Evolutionary conservation across 2,329 filamentous ascomycete genomes (phyloP).

Genomic region (Capronia coronata): DNA sequence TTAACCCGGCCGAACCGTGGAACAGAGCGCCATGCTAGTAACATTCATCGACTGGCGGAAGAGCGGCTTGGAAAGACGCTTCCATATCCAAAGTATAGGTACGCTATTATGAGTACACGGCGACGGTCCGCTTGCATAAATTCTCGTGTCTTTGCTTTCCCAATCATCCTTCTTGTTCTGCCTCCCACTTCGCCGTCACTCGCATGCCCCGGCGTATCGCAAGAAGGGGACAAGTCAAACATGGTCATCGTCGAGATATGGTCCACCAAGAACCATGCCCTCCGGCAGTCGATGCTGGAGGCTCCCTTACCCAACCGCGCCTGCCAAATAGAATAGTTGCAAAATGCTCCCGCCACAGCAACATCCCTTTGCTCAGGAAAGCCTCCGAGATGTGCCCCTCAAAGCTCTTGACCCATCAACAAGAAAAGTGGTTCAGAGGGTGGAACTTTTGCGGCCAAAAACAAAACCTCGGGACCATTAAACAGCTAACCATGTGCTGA

Average conservation of each 20-base stretch:
- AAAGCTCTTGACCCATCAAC: slow-evolving; percentile 6
- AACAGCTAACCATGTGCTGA: slow-evolving; percentile 10
- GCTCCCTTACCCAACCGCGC: slow-evolving; percentile 7
- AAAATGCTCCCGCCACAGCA: slow-evolving; percentile 4
- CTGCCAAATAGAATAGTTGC: neutral
- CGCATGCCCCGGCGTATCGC: neutral
- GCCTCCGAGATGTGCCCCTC: slow-evolving; percentile 10
- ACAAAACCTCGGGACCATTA: slow-evolving; percentile 1
- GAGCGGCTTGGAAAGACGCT: neutral
- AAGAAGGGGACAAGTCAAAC: neutral
- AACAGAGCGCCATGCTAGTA: neutral
- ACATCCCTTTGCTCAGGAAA: slow-evolving; percentile 1
- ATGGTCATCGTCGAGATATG: neutral
- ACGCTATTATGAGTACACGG: slow-evolving; percentile 25
- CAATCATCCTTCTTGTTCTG: neutral
- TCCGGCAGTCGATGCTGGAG: neutral
- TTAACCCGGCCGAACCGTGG: neutral
- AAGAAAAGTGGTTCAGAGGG: slow-evolving; percentile 12
- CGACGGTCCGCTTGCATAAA: slow-evolving; percentile 15
- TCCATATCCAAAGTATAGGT: slow-evolving; percentile 11
- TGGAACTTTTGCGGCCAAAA: slow-evolving; percentile 21
- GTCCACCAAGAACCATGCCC: neutral
- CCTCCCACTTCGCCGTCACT: neutral
- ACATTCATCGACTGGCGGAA: too few relatives aligned
- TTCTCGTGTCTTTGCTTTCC: slow-evolving; percentile 16